Evolutionary conservation across 2,329 filamentous ascomycete genomes (phyloP).

Genomic region (Biscogniauxia mediterranea): DNA sequence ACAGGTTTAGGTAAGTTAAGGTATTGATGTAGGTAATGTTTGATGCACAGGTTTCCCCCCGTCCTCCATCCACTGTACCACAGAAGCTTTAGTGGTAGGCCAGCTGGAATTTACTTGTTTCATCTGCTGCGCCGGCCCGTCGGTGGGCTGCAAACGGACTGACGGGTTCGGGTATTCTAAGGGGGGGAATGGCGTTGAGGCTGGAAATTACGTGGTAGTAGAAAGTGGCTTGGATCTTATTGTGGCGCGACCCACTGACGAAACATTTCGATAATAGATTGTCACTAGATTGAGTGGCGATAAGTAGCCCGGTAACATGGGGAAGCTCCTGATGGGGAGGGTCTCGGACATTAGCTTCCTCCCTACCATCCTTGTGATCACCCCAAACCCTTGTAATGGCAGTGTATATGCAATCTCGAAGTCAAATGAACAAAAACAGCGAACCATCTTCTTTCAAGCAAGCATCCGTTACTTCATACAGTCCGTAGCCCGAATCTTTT

Average conservation of each 20-base stretch:
- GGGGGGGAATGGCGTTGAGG: not conserved
- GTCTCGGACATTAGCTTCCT: constrained; percentile 22
- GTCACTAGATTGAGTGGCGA: constrained; percentile 4
- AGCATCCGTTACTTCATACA: not conserved
- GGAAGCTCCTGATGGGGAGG: constrained; percentile 6
- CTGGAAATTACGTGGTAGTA: not conserved
- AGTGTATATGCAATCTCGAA: constrained; percentile 15
- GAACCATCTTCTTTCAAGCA: constrained; percentile 8
- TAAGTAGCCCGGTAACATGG: constrained; percentile 2
- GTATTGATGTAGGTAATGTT: not conserved
- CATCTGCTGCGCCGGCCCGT: not conserved
- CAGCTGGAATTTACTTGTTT: not conserved
- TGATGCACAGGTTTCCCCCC: not conserved
- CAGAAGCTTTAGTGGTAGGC: not conserved
- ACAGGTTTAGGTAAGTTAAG: too few species aligned
- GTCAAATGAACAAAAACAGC: constrained; percentile 23
- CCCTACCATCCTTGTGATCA: constrained; percentile 6
- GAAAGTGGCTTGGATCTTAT: not conserved
- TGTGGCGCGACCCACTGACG: not conserved
- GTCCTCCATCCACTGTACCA: not conserved
- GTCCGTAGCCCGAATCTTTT: constrained; percentile 7
- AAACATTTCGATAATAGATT: not conserved
- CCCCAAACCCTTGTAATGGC: not conserved
- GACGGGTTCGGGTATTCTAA: too few species aligned
- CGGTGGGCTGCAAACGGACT: not conserved